These are phyloP conservation scores for Alloteropsis semialata DNA, from an alignment of 176 grass and related monocot genomes.

Conservation along the genomic window DNA sequence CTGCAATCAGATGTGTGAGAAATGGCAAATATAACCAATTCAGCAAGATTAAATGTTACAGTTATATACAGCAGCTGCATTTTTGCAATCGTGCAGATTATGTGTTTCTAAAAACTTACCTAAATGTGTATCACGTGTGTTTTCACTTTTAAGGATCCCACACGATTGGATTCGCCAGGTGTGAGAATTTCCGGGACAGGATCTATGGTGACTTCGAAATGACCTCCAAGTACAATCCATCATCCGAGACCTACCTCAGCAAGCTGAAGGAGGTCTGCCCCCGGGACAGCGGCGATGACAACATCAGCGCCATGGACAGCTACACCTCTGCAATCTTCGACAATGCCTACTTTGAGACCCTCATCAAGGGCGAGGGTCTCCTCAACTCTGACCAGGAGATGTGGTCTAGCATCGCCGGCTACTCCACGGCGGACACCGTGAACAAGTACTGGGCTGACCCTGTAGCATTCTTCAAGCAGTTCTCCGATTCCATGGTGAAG, in stretches of 20 bases:
- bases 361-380: slow-evolving; percentile 76
- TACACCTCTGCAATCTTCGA: slow-evolving; percentile 58
- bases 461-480: slow-evolving; percentile 75
- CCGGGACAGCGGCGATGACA: slow-evolving; percentile 57
- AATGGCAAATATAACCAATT: not conserved
- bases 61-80: not conserved
- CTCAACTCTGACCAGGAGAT: slow-evolving; percentile 99
- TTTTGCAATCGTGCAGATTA: not conserved
- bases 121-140: not conserved
- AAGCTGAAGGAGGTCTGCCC: slow-evolving; percentile 82
- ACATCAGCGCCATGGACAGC: slow-evolving; percentile 77
- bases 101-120: not conserved
- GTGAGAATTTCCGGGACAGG: slow-evolving; percentile 72
- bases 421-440: slow-evolving; percentile 66
- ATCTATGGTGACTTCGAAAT: slow-evolving; percentile 74
- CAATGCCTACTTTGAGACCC: slow-evolving; percentile 75
- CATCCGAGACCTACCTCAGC: slow-evolving; percentile 59
- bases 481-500: slow-evolving; percentile 96
- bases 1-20: not conserved
- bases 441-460: slow-evolving; percentile 81
- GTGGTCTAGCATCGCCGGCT: slow-evolving; percentile 70
- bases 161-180: slow-evolving; percentile 83
- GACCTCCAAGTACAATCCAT: slow-evolving; percentile 57
- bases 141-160: slow-evolving; percentile 64
- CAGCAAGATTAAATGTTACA: not conserved